A percentile compares a stretch with the other conserved stretches of the same genome.
phyloP scores from a whole-genome alignment of 768 basidiomycete species.

The Neoboletus brunneissimus region DNA sequence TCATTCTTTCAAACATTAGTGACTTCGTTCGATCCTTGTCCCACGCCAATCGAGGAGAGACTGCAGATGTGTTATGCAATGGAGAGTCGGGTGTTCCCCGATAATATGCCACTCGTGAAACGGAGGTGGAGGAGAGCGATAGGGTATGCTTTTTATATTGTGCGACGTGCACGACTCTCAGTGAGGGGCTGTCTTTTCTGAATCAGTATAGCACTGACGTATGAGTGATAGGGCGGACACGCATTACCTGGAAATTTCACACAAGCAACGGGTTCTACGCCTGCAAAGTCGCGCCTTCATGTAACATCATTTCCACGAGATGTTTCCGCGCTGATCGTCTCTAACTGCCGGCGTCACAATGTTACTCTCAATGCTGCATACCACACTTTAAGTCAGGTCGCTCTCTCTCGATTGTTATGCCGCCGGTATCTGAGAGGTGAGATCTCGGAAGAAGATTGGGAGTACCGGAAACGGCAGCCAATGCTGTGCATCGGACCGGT shows the following conservation, averaged over 20 bases:
- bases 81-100: background rate
- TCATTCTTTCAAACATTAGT: constrained; percentile 5
- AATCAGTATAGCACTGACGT: background rate
- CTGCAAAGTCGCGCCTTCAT: background rate
- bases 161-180: background rate
- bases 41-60: background rate
- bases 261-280: background rate
- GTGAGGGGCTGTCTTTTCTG: background rate
- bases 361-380: constrained; percentile 51
- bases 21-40: background rate
- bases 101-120: background rate
- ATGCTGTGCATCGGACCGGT: constrained; percentile 49
- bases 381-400: constrained; percentile 37
- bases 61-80: background rate
- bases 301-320: background rate
- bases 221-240: background rate
- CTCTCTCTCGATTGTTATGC: constrained; percentile 45
- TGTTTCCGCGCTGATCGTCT: constrained; percentile 32
- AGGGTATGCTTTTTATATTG: background rate
- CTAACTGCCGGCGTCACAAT: constrained; percentile 38
- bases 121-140: background rate
- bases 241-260: background rate
- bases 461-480: constrained; percentile 46
- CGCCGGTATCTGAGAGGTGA: constrained; percentile 43
- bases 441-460: constrained; percentile 52